Base-by-base conservation (phyloP, 257 asterid genomes). In the Nicotiana undulata region DNA sequence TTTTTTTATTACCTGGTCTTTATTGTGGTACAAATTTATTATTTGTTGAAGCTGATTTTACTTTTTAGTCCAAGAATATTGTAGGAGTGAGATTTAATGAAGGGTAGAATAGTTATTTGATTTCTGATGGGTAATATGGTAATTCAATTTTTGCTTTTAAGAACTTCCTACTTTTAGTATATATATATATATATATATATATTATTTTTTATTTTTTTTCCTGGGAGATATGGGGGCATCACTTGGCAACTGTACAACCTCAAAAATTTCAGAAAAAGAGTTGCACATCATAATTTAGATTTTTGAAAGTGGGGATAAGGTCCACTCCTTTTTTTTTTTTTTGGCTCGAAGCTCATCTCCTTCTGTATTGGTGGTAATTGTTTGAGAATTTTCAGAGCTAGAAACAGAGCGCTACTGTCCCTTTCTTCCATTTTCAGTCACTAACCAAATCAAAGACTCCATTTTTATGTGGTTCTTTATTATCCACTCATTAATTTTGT, bases 401-500 rank as follows among this genome's bases (percentile, higher is more conserved):
- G 5, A 24, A 72, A 72, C 22, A 5, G 6, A 20, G 20, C 12
- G 9, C 20, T 20, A 40, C 77, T 68, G 78, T 72, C 78, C 15
- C 9, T 72, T 72, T 72, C 78, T 72, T 72, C 37, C 8, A 72
- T 46, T 72, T 72, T 46, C 60, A 22, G 37, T 72, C 77, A 70
- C 34, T 70, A 60, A 58, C 29, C 64, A 63, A 82, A 29, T 79
- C 64, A 28, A 56, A 75, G 72, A 63, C 24, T n/a, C 22, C 49
- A 22, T 13, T 72, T 65, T 79, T 75, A 81, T 52, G 84, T 76
- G 85, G 84, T 75, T 64, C 32, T 49, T 46, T 77, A 44, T 83
- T 72, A 86, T 86, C 89, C 89, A 86, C 87, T 83, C 84, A 40
- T 26, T 26, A 26, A 0, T 26, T 26, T 26, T 26, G 28, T 26